These are phyloP conservation scores for Trichoderma guizhouense DNA, from an alignment of 2,329 filamentous ascomycete genomes.

Conservation along the genomic window DNA sequence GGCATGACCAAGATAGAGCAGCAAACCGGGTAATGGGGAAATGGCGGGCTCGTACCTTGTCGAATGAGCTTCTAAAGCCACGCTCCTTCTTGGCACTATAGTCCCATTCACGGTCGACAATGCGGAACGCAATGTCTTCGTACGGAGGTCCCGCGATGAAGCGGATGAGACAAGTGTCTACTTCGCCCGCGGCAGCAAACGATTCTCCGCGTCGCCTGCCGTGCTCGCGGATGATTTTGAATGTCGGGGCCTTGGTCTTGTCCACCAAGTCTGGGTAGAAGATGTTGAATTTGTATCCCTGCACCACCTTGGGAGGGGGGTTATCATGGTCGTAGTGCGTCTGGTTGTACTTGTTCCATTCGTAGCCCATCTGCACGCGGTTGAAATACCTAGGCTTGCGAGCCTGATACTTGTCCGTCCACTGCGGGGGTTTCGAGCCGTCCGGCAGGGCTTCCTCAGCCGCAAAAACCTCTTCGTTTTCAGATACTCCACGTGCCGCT, in stretches of 20 bases:
- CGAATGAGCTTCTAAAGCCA: conserved; percentile 94
- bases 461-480: conserved; percentile 94
- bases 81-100: conserved; percentile 93
- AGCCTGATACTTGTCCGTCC: conserved; percentile 81
- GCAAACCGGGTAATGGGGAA: conserved; percentile 19
- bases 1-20: conserved; percentile 16
- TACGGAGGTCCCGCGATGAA: conserved; percentile 96
- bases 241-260: conserved; percentile 90
- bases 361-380: conserved; percentile 96
- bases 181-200: conserved; percentile 87
- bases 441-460: conserved; percentile 74
- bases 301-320: conserved; percentile 94
- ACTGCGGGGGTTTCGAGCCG: conserved; percentile 60
- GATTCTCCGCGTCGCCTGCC: conserved; percentile 87
- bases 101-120: conserved; percentile 98
- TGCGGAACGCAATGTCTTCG: conserved; percentile 93
- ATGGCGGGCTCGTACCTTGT: conserved; percentile 67
- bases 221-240: conserved; percentile 90
- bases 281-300: conserved; percentile 99
- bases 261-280: conserved; percentile 98
- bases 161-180: conserved; percentile 93
- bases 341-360: conserved; percentile 99
- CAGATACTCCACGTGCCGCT: conserved; percentile 82
- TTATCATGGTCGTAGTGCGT: conserved; percentile 99
- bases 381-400: conserved; percentile 97